Evolutionary conservation across 768 basidiomycete genomes (phyloP).

Genomic region (Tephrocybe sp.): DNA sequence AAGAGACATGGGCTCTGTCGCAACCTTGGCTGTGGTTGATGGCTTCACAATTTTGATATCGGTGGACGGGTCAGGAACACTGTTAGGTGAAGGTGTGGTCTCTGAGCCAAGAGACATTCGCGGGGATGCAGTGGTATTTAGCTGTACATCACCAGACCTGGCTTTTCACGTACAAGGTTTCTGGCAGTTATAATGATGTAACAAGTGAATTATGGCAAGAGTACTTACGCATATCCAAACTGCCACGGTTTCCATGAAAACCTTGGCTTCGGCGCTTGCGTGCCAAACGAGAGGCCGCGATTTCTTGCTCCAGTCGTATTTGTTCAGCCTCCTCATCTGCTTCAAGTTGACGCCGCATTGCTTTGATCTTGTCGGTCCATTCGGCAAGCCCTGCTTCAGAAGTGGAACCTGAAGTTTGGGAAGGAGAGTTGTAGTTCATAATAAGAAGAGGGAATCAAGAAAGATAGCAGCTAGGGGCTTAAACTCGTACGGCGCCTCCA

Average conservation of each 20-base stretch:
- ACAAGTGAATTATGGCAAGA: not conserved
- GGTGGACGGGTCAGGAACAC: not conserved
- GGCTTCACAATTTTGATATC: not conserved
- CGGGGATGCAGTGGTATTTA: slow-evolving; percentile 3
- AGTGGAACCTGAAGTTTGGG: slow-evolving; percentile 37
- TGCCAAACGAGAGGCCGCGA: slow-evolving; percentile 52
- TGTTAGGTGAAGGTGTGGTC: slow-evolving; percentile 26
- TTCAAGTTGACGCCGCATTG: slow-evolving; percentile 77
- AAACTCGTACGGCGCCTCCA: not conserved
- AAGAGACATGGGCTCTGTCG: slow-evolving; percentile 56
- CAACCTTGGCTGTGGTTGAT: slow-evolving; percentile 11
- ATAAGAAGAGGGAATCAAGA: slow-evolving; percentile 1
- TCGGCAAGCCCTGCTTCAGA: slow-evolving; percentile 71
- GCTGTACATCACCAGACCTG: slow-evolving; percentile 2
- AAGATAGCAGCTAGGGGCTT: slow-evolving; percentile 3
- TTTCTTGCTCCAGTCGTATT: slow-evolving; percentile 61
- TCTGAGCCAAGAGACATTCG: slow-evolving; percentile 34
- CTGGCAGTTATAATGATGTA: not conserved
- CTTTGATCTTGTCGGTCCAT: slow-evolving; percentile 80
- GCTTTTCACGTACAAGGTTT: slow-evolving; percentile 1
- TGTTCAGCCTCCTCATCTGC: slow-evolving; percentile 79
- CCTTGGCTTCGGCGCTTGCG: slow-evolving; percentile 48
- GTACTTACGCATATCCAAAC: slow-evolving; percentile 46
- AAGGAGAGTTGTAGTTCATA: slow-evolving; percentile 2
- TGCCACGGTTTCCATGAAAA: slow-evolving; percentile 34